Conservation (phyloP, 2,329 filamentous ascomycete species). For the Fusarium tuaranense region DNA sequence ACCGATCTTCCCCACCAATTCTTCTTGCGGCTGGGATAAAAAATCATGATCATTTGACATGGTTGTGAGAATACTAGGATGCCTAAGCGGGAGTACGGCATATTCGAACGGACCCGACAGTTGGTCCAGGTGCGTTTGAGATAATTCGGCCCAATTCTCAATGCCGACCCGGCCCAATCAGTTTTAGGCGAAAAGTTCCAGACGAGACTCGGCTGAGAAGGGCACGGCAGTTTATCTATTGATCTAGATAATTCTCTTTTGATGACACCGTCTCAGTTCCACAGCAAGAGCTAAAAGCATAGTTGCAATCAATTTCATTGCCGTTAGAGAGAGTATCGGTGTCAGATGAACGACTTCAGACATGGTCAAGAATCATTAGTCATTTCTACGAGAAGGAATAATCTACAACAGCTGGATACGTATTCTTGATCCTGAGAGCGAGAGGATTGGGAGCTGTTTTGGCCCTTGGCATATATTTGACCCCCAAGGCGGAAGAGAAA, state of each 20-base stretch:
- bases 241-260: background rate
- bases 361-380: background rate
- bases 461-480: background rate
- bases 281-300: background rate
- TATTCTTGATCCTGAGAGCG: no score
- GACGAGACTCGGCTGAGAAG: background rate
- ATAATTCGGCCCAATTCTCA: background rate
- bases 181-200: background rate
- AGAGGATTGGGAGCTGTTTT: no score
- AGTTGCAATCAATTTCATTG: background rate
- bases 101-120: background rate
- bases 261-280: background rate
- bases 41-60: background rate
- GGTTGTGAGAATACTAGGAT: background rate
- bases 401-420: no score
- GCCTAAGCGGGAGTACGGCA: background rate
- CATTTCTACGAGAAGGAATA: no score
- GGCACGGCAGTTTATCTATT: background rate
- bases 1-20: background rate
- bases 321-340: background rate
- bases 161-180: background rate
- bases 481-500: background rate
- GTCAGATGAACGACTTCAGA: background rate
- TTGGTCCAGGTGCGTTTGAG: background rate
- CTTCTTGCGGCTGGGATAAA: background rate